Base-by-base conservation (phyloP, 2,329 filamentous ascomycete genomes). In the Atkinsonella texensis region DNA sequence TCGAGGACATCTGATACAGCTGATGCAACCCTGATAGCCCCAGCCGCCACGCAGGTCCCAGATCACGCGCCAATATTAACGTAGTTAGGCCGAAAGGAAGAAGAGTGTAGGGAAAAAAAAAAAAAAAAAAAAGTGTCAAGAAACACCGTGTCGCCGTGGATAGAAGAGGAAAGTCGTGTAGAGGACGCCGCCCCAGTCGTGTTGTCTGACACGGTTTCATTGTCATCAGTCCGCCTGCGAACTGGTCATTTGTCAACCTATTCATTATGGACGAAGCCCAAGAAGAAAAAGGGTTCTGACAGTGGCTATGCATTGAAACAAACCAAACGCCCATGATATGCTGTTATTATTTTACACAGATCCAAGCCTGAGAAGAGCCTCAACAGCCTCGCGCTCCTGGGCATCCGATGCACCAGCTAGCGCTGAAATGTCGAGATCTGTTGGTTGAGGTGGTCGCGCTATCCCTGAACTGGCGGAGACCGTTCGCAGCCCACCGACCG, bases 331-430 rank as follows among this genome's bases (percentile, higher is more conserved):
- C 50, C 8, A 18, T 44, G 47, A 28, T 10, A 52, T 52, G 50
- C 73, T 66, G 63, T 63, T 64, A 57, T 57, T 73, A 70, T 80
- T 28, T 28, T 83, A 84, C 79, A 84, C 74, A 79, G 86, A 90
- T 70, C 87, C 85, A 68, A 93, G 84, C 67, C 83, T 80, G 62
- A 93, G 74, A 63, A 91, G 80, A 57, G 87, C 87, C 68, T 89
- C 87, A 57, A 90, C 80, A 51, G 87, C 87, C 68, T 89, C 87
- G 60, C 84, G 83, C 73, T 91, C 87, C 68, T 89, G 84, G 55
- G 81, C 78, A 65, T 84, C 80, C 51, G 80, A 77, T 55, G 77
- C 68, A 50, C 68, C 69, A 56, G 69, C 71, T 57, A 79, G 65
- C 47, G 71, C 69, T 53, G 74, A 71, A 60, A 81, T 70, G 65